A percentile compares a stretch with the other conserved stretches of the same genome.
These are phyloP conservation scores for Aspergillus baeticus DNA, from an alignment of 495 filamentous ascomycete species.

Conservation along the genomic window DNA sequence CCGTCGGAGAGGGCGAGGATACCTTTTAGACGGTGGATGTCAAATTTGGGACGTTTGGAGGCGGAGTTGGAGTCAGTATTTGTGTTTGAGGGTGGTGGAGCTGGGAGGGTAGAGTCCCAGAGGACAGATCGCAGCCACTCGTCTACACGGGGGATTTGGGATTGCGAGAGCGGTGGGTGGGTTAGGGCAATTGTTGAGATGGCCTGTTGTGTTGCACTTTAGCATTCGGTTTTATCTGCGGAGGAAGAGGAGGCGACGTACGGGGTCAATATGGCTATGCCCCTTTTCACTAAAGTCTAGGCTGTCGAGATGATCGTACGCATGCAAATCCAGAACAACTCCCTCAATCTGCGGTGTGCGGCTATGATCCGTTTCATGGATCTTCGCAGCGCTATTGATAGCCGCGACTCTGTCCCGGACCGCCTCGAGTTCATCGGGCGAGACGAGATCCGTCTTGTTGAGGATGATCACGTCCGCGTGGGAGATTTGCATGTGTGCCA, in stretches of 20 bases:
- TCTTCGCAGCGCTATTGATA: conserved; percentile 88
- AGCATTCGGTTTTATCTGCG: not conserved
- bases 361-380: conserved; percentile 77
- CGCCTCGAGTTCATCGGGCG: conserved; percentile 57
- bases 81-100: not conserved
- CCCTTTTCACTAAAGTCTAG: conserved; percentile 66
- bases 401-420: conserved; percentile 67
- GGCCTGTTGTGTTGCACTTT: conserved; percentile 47
- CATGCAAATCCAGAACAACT: conserved; percentile 84
- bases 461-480: conserved; percentile 95
- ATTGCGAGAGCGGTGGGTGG: conserved; percentile 52
- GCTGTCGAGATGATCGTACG: conserved; percentile 77
- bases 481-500: conserved; percentile 92
- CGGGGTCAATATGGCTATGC: conserved; percentile 81
- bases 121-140: conserved; percentile 79
- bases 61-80: conserved; percentile 10
- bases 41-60: conserved; percentile 39
- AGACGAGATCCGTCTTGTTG: conserved; percentile 93
- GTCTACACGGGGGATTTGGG: conserved; percentile 63
- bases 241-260: conserved; percentile 33
- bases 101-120: conserved; percentile 71
- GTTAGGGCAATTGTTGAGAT: conserved; percentile 82
- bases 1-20: conserved; percentile 63
- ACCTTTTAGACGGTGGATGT: conserved; percentile 87
- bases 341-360: conserved; percentile 79